Evolutionary conservation across 1,284 basidiomycete genomes (phyloP).

Genomic region (Apiotrichum akiyoshidainum): DNA sequence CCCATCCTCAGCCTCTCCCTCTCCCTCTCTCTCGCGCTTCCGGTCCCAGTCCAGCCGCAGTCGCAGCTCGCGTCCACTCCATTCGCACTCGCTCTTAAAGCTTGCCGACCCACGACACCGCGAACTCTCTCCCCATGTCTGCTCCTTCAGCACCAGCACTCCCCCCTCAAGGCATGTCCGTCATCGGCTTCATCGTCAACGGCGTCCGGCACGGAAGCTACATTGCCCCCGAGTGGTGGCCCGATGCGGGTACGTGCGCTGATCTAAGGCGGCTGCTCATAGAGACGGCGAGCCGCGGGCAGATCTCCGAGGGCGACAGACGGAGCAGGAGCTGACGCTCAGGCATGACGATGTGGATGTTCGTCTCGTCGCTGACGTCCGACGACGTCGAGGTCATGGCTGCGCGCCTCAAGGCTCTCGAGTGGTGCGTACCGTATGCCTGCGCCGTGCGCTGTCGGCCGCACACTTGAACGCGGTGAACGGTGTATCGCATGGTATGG

Average conservation of each 20-base stretch:
- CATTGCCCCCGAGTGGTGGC: slow-evolving; percentile 17
- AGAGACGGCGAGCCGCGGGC: background rate
- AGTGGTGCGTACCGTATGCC: slow-evolving; percentile 9
- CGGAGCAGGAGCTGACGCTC: background rate
- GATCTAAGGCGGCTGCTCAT: background rate
- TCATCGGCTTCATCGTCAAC: slow-evolving; percentile 15
- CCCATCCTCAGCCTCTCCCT: too few relatives aligned
- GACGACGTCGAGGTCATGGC: slow-evolving; percentile 9
- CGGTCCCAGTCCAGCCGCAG: too few relatives aligned
- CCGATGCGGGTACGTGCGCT: slow-evolving; percentile 7
- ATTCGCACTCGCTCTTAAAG: too few relatives aligned
- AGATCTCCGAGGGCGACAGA: background rate
- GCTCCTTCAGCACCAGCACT: background rate
- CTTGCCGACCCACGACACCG: background rate
- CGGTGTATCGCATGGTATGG: too few relatives aligned
- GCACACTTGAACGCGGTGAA: too few relatives aligned
- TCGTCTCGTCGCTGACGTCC: slow-evolving; percentile 3
- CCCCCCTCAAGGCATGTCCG: slow-evolving; percentile 7
- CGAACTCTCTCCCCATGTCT: background rate
- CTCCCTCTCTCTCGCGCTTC: too few relatives aligned
- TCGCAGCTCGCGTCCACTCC: too few relatives aligned
- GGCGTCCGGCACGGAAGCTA: slow-evolving; percentile 11
- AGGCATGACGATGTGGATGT: slow-evolving; percentile 17
- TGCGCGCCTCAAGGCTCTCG: background rate
- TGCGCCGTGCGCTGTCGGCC: background rate